A percentile compares a stretch with the other conserved stretches of the same genome.
These are phyloP conservation scores for Laguncularia racemosa DNA, from an alignment of 345 rosid species.

Conservation along the genomic window DNA sequence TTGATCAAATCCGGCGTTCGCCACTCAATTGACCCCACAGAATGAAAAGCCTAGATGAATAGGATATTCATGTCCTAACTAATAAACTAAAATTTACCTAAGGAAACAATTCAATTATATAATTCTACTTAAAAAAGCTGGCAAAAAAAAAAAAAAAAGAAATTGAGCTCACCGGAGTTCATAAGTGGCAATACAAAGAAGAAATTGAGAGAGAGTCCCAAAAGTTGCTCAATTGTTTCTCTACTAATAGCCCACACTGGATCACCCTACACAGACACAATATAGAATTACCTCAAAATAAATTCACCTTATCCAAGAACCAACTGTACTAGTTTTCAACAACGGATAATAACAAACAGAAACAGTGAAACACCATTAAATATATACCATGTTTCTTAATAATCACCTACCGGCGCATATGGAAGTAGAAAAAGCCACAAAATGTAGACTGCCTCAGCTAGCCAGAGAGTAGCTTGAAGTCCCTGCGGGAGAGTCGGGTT, in stretches of 20 bases:
- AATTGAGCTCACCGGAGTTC: constrained; percentile 46
- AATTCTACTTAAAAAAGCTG: background rate
- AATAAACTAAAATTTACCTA: too few species aligned
- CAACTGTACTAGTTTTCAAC: background rate
- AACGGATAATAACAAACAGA: background rate
- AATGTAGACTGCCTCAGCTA: constrained; percentile 71
- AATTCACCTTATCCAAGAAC: background rate
- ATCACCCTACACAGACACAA: constrained; percentile 55
- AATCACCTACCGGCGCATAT: constrained; percentile 60
- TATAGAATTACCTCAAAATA: background rate
- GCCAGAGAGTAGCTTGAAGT: constrained; percentile 50
- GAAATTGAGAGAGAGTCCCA: constrained; percentile 85
- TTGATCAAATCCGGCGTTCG: too few species aligned
- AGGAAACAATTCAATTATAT: background rate
- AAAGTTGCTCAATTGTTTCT: constrained; percentile 59
- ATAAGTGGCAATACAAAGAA: constrained; percentile 80
- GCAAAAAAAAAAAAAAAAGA: background rate
- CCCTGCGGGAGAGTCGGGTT: constrained; percentile 26
- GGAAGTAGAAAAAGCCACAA: constrained; percentile 93
- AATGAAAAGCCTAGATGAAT: too few species aligned
- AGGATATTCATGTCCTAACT: too few species aligned
- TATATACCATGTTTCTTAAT: background rate
- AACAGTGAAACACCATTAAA: background rate
- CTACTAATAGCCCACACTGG: constrained; percentile 87
- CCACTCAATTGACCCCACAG: too few species aligned